Evolutionary conservation across 257 asterid species (phyloP).

Genomic region (Anisodus tanguticus): DNA sequence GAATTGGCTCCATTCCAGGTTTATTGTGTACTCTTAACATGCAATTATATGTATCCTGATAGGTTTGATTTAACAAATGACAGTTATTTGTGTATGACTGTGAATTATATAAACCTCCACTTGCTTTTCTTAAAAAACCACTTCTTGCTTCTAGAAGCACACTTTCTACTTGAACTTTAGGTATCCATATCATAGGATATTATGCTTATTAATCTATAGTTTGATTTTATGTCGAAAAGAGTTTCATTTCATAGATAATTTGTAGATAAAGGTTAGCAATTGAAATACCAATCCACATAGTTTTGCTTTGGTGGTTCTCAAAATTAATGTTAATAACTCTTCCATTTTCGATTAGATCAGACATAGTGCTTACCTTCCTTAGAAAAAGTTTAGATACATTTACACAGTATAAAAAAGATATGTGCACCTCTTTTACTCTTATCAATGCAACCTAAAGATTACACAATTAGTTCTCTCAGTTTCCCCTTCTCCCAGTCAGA

Average conservation of each 20-base stretch:
- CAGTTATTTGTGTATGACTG: background rate
- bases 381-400: background rate
- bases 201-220: background rate
- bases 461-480: background rate
- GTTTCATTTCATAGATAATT: background rate
- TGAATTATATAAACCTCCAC: background rate
- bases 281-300: background rate
- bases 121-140: background rate
- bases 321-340: background rate
- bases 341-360: background rate
- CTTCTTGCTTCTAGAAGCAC: background rate
- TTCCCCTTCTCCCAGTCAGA: background rate
- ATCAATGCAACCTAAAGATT: background rate
- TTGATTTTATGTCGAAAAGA: background rate
- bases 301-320: background rate
- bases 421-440: background rate
- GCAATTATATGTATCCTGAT: background rate
- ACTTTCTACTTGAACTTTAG: background rate
- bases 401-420: no score
- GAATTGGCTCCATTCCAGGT: conserved; percentile 84
- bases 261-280: background rate
- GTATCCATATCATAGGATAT: background rate
- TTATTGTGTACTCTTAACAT: conserved; percentile 32
- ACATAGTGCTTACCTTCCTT: background rate
- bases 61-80: conserved; percentile 1